Percentiles rank a stretch among this genome's conserved stretches.
These are phyloP conservation scores for Rosellinia necatrix DNA, from an alignment of 2,329 filamentous ascomycete species.

Conservation along the genomic window DNA sequence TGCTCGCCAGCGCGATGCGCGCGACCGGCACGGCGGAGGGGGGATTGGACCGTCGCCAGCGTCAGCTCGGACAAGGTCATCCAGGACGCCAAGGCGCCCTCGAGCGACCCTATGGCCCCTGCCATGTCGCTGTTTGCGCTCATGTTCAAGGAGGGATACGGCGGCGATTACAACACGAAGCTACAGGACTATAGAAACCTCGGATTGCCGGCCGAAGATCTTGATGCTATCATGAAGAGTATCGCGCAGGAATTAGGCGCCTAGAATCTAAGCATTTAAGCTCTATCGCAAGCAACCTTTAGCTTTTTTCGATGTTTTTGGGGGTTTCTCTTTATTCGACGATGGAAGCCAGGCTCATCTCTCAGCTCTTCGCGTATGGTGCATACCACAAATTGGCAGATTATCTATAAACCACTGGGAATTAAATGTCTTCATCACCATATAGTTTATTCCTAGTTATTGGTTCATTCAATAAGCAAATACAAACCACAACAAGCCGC, in stretches of 20 bases:
- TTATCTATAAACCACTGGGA: no score
- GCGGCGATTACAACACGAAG: constrained; percentile 42
- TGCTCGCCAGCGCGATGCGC: constrained; percentile 42
- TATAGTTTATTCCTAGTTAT: no score
- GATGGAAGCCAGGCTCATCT: background rate
- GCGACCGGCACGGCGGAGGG: constrained; percentile 38
- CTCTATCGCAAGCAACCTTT: no score
- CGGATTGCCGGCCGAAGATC: constrained; percentile 36
- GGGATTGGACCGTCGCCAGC: constrained; percentile 38
- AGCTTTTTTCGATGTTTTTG: no score
- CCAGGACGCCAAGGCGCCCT: constrained; percentile 19
- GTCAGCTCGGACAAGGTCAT: constrained; percentile 30
- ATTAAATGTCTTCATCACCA: no score
- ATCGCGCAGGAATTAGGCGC: constrained; percentile 10
- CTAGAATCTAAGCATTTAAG: background rate
- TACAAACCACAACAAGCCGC: no score
- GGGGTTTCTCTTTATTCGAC: no score
- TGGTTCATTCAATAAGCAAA: no score
- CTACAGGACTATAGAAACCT: constrained; percentile 35
- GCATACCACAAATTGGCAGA: no score
- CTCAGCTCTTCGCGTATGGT: no score
- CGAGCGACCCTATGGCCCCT: constrained; percentile 24
- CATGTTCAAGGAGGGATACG: constrained; percentile 39
- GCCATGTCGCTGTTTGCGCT: constrained; percentile 34
- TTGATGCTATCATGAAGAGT: constrained; percentile 36